A percentile compares a stretch with the other conserved stretches of the same genome.
Conservation (phyloP, 768 basidiomycete genomes). For the Daedaleopsis sinensis region DNA sequence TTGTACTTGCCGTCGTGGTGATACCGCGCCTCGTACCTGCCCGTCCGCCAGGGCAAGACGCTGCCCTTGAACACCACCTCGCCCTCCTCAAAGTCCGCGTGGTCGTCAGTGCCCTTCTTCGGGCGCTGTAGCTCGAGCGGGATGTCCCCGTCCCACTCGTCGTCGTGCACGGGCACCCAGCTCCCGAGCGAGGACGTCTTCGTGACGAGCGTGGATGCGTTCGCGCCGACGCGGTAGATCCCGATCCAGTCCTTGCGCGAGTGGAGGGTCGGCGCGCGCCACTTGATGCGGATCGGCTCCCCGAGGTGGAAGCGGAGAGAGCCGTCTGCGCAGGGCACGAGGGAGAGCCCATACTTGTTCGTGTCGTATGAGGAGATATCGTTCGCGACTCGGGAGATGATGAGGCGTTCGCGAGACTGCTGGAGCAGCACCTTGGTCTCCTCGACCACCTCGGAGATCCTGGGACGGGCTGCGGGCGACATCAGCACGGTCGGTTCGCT, state of each 20-base stretch:
- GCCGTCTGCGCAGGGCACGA: slow-evolving; percentile 56
- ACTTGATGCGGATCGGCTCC: slow-evolving; percentile 83
- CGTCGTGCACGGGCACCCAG: slow-evolving; percentile 91
- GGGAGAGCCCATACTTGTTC: slow-evolving; percentile 73
- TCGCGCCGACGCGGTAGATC: slow-evolving; percentile 89
- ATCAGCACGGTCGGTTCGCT: too few species aligned
- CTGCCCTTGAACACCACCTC: slow-evolving; percentile 75
- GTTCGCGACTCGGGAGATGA: slow-evolving; percentile 90
- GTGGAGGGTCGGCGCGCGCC: slow-evolving; percentile 86
- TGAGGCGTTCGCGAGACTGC: slow-evolving; percentile 86
- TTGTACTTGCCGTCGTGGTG: slow-evolving; percentile 98
- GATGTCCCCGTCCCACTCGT: slow-evolving; percentile 92
- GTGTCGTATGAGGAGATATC: slow-evolving; percentile 82
- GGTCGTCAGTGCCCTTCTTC: slow-evolving; percentile 40
- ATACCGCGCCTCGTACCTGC: slow-evolving; percentile 88
- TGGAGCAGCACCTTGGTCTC: slow-evolving; percentile 91
- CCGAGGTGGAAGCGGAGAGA: slow-evolving; percentile 81
- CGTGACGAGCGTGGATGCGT: slow-evolving; percentile 81
- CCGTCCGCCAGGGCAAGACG: slow-evolving; percentile 83
- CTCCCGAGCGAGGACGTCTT: slow-evolving; percentile 83
- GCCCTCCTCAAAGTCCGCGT: slow-evolving; percentile 49
- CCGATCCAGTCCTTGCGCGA: slow-evolving; percentile 97
- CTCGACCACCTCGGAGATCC: slow-evolving; percentile 85
- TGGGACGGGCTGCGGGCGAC: slow-evolving; percentile 85
- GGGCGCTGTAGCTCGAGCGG: slow-evolving; percentile 52